Conservation (phyloP, 148 eudicot genomes). For the Diospyros lotus region DNA sequence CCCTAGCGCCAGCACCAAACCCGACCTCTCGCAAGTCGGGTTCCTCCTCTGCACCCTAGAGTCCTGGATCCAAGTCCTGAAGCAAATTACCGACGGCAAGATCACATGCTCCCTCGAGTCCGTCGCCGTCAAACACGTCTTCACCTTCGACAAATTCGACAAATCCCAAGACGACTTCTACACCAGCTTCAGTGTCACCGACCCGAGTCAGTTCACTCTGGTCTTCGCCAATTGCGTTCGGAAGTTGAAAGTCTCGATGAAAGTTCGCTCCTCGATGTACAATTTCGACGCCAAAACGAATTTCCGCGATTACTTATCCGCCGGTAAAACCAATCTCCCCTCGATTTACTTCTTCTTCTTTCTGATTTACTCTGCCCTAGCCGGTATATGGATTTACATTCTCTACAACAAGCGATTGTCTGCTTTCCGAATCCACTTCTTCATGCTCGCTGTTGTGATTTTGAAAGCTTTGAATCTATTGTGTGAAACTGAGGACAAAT, state of each 20-base stretch:
- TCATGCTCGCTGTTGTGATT: constrained; percentile 31
- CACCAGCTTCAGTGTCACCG: constrained; percentile 1
- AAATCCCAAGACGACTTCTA: constrained; percentile 4
- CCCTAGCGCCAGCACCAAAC: constrained; percentile 15
- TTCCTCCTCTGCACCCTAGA: constrained; percentile 55
- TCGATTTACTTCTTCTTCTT: constrained; percentile 28
- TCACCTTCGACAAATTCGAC: constrained; percentile 31
- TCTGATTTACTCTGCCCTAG: constrained; percentile 18
- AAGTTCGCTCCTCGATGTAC: constrained; percentile 32
- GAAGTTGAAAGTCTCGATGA: constrained; percentile 17
- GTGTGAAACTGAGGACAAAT: constrained; percentile 42
- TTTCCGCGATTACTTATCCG: constrained; percentile 36
- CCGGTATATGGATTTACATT: constrained; percentile 25
- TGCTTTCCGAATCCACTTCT: constrained; percentile 28
- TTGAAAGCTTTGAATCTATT: constrained; percentile 34
- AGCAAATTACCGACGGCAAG: constrained; percentile 25
- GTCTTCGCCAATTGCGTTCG: constrained; percentile 30
- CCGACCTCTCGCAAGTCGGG: constrained; percentile 43
- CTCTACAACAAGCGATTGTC: constrained; percentile 22
- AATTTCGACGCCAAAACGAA: constrained; percentile 23
- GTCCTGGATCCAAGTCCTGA: constrained; percentile 44
- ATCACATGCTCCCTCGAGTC: constrained; percentile 43
- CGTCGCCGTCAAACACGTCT: constrained; percentile 25
- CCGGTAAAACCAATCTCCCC: constrained; percentile 35
- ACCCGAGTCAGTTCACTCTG: constrained; percentile 29